Base-by-base conservation (phyloP, 1,284 basidiomycete genomes). In the Papiliotrema flavescens region DNA sequence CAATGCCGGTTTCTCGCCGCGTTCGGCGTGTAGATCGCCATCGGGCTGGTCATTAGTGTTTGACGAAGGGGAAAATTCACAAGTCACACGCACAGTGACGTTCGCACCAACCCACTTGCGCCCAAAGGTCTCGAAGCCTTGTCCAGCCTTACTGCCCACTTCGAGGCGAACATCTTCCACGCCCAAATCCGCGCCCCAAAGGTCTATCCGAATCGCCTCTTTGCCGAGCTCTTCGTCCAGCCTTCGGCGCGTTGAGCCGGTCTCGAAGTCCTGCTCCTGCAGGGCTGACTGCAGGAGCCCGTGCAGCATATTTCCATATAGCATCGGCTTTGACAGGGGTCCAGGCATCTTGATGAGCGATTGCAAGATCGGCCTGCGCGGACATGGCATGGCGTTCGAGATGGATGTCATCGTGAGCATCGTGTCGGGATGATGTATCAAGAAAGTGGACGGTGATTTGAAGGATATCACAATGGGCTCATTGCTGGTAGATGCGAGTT, bases 301-400 rank as follows among this genome's bases (percentile, higher is more conserved):
- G 65, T 97, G 93, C 2, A 95, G 80, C 69, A 96, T 85, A 62
- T 86, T 94, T 22, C 94, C 93, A 84, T 90, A 95, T 0, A 94
- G 79, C 20, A 95, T 70, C 0, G 78, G 56, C 24, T 78, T 76
- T 0, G 70, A 70, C 0, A 71, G 60, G 6, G 71, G 67, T 34
- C 68, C 40, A 74, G 78, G 63, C 82, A 84, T 32, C 74, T 83
- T 55, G 78, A 83, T 35, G 79, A 86, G 57, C 79, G 85, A 48
- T 11, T 86, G 83, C 1, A 97, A 77, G 17, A 96, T 79, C 1
- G 93, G 89, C 68, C 87, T 88, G 15, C 94, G 84, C 7, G 83
- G 77, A 70, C 94, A 97, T 57, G 86, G 83, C 3, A 88, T 81
- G 0, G 91, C 84, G 56, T 85, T 88, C 3, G 91, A 86, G 22